Conservation (phyloP, 257 asterid genomes). For the Thymus quinquecostatus region DNA sequence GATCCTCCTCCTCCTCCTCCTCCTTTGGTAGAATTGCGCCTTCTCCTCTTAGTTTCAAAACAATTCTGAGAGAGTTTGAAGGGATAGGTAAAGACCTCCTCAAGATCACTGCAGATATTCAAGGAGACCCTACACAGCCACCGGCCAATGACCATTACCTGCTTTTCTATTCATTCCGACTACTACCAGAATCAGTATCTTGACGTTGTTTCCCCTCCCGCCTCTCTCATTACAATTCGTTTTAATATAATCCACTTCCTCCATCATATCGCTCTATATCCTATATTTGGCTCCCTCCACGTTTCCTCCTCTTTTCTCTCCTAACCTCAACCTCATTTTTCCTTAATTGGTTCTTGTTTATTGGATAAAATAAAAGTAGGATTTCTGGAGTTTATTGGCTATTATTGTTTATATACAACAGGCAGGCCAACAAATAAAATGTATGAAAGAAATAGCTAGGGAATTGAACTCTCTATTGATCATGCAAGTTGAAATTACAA, state of each 20-base stretch:
- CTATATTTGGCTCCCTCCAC: not conserved
- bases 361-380: not conserved
- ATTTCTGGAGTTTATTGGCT: not conserved
- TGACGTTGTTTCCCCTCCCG: not conserved
- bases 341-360: not conserved
- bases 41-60: not conserved
- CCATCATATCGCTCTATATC: not conserved
- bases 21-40: not conserved
- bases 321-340: not conserved
- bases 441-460: not conserved
- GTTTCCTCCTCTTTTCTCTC: slow-evolving; percentile 1
- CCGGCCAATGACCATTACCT: slow-evolving; percentile 1
- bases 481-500: not conserved
- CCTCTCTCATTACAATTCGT: not conserved
- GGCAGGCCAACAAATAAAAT: too few relatives aligned
- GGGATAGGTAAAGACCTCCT: slow-evolving; percentile 33
- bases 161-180: slow-evolving; percentile 5
- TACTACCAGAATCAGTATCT: not conserved
- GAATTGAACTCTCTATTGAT: not conserved
- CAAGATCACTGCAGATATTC: slow-evolving; percentile 30
- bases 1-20: not conserved
- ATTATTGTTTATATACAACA: not conserved
- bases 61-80: slow-evolving; percentile 16
- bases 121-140: slow-evolving; percentile 38
- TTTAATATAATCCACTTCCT: not conserved